Percentiles rank a stretch among this genome's conserved stretches.
phyloP scores from a whole-genome alignment of 2,329 filamentous ascomycete species.

The Phialocephala sp. region DNA sequence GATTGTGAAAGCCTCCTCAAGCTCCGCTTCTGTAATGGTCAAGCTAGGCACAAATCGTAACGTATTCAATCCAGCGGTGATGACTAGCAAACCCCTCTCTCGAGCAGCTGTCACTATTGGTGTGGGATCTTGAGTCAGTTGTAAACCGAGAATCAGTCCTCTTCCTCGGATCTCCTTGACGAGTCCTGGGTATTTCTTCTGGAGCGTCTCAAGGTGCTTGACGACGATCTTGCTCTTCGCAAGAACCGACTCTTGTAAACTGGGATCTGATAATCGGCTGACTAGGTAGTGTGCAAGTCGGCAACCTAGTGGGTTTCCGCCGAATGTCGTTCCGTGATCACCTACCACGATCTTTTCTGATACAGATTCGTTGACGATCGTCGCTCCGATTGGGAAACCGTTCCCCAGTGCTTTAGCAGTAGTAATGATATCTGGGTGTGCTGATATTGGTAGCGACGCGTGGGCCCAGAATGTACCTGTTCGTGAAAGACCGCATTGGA shows the following conservation, averaged over 20 bases:
- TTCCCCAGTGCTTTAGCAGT: conserved; percentile 97
- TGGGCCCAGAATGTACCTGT: conserved; percentile 95
- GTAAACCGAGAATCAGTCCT: conserved; percentile 85
- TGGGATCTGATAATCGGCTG: conserved; percentile 71
- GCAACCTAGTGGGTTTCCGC: conserved; percentile 72
- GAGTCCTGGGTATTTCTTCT: conserved; percentile 69
- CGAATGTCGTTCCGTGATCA: conserved; percentile 78
- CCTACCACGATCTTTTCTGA: conserved; percentile 68
- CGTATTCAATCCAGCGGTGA: conserved; percentile 92
- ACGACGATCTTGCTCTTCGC: conserved; percentile 68
- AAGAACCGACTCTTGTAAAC: conserved; percentile 72
- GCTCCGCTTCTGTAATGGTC: conserved; percentile 80
- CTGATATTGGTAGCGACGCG: conserved; percentile 71
- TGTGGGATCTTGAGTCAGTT: conserved; percentile 75
- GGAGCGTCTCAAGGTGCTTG: conserved; percentile 61
- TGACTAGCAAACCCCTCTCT: conserved; percentile 85
- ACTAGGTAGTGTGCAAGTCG: conserved; percentile 86
- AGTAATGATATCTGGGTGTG: conserved; percentile 92
- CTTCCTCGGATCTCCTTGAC: conserved; percentile 81
- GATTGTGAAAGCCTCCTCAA: conserved; percentile 76
- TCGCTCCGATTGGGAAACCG: conserved; percentile 92
- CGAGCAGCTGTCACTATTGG: conserved; percentile 83
- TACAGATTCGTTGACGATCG: conserved; percentile 65
- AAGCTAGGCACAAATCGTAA: conserved; percentile 90
- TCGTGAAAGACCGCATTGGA: conserved; percentile 89